Conservation (phyloP, 371 early-diverging fungal species). For the Apophysomyces variabilis region DNA sequence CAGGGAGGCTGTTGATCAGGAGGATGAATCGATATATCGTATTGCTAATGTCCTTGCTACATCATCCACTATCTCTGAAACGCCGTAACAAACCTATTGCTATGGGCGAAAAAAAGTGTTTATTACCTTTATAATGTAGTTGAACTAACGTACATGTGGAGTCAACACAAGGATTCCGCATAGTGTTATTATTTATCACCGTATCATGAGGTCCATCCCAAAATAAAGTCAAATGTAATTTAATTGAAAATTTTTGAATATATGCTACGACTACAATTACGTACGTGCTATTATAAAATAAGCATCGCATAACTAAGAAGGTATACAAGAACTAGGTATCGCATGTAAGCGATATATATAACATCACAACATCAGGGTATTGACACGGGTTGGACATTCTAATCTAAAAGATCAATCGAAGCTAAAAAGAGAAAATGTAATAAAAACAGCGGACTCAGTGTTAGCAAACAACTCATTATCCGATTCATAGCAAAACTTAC, state of each 20-base stretch:
- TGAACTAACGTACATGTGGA: too few species aligned
- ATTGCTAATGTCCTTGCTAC: slow-evolving; percentile 21
- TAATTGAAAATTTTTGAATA: too few species aligned
- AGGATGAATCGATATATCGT: slow-evolving; percentile 25
- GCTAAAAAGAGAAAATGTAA: slow-evolving; percentile 7
- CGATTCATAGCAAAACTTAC: slow-evolving; percentile 29
- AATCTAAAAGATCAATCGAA: not conserved
- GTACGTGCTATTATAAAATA: not conserved
- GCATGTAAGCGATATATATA: not conserved
- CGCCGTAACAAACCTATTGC: not conserved
- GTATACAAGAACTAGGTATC: slow-evolving; percentile 7
- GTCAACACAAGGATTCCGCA: too few species aligned
- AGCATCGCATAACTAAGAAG: not conserved
- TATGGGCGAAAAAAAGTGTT: too few species aligned
- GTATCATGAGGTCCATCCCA: too few species aligned
- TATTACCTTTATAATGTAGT: too few species aligned
- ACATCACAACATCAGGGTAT: slow-evolving; percentile 1
- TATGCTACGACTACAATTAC: too few species aligned
- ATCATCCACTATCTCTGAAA: slow-evolving; percentile 1
- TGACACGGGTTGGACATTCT: not conserved
- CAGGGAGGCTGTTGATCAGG: slow-evolving; percentile 45
- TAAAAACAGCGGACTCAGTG: not conserved
- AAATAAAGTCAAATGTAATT: too few species aligned
- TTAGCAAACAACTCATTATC: too few species aligned
- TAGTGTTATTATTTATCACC: too few species aligned